Evolutionary conservation across 2,329 filamentous ascomycete genomes (phyloP).

Genomic region (Trichoderma cornu-damae): DNA sequence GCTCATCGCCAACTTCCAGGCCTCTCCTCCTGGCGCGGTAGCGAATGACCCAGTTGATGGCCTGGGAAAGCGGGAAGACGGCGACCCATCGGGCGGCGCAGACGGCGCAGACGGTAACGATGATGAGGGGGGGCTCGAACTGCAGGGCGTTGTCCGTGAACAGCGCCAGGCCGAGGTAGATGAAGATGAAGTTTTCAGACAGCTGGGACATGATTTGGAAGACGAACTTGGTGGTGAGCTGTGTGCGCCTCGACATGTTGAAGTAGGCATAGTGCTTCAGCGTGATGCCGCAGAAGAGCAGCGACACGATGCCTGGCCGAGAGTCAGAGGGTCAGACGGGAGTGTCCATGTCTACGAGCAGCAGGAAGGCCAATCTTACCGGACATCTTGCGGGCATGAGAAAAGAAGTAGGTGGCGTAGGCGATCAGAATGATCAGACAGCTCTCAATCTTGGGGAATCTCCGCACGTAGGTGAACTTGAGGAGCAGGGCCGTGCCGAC

Average conservation of each 20-base stretch:
- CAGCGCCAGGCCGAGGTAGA: slow-evolving; percentile 89
- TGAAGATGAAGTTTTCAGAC: slow-evolving; percentile 99
- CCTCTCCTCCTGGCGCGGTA: slow-evolving; percentile 77
- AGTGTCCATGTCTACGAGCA: background rate
- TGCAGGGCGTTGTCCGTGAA: slow-evolving; percentile 85
- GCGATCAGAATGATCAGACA: slow-evolving; percentile 90
- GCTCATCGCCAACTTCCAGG: slow-evolving; percentile 70
- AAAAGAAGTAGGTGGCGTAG: slow-evolving; percentile 97
- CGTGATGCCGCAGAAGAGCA: slow-evolving; percentile 96
- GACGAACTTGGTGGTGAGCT: slow-evolving; percentile 95
- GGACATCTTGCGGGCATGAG: slow-evolving; percentile 91
- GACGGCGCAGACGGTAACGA: slow-evolving; percentile 86
- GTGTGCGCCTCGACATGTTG: slow-evolving; percentile 97
- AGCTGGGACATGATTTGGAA: slow-evolving; percentile 93
- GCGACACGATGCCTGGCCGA: slow-evolving; percentile 78
- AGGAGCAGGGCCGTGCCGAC: slow-evolving; percentile 80
- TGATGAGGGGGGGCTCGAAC: slow-evolving; percentile 92
- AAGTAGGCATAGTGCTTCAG: slow-evolving; percentile 99
- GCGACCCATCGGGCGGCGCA: slow-evolving; percentile 89
- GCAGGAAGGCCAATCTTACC: slow-evolving; percentile 51
- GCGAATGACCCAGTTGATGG: slow-evolving; percentile 88
- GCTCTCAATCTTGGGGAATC: slow-evolving; percentile 94
- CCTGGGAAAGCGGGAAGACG: slow-evolving; percentile 83
- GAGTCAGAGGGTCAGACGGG: too few species aligned
- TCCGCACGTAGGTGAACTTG: slow-evolving; percentile 89